phyloP scores from a whole-genome alignment of 225 moss, liverwort and hornwort genomes.

The Thuidium tamariscinum region DNA sequence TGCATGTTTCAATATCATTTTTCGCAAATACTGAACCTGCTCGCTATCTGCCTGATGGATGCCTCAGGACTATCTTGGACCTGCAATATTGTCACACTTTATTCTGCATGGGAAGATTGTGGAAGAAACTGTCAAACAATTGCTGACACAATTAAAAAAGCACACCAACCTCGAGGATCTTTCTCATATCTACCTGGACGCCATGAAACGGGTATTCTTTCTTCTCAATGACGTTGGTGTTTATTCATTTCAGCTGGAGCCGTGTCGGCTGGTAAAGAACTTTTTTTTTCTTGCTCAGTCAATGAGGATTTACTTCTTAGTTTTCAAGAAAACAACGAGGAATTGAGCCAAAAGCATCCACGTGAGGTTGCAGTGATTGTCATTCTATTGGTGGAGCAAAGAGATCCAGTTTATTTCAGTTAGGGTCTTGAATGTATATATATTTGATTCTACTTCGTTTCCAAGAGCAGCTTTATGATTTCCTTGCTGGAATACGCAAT shows the following conservation, averaged over 20 bases:
- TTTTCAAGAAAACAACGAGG: not conserved
- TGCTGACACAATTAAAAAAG: constrained; percentile 67
- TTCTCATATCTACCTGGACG: constrained; percentile 65
- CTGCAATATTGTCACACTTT: constrained; percentile 84
- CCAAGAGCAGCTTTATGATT: not conserved
- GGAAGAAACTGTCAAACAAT: constrained; percentile 83
- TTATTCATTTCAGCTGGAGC: not conserved
- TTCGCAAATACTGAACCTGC: not conserved
- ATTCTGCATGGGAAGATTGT: constrained; percentile 76
- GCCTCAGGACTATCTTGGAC: constrained; percentile 84
- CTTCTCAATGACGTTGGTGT: not conserved
- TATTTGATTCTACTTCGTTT: not conserved
- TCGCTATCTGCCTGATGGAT: constrained; percentile 6
- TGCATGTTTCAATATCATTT: not conserved
- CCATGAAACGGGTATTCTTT: constrained; percentile 71
- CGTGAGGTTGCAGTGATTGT: not conserved
- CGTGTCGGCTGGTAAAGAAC: not conserved
- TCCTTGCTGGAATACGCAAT: not conserved
- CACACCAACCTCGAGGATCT: constrained; percentile 68
- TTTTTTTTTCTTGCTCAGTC: not conserved
- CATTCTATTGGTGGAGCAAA: not conserved
- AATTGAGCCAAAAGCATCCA: not conserved
- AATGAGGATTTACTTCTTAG: not conserved
- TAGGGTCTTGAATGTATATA: not conserved
- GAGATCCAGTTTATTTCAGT: not conserved